Base-by-base conservation (phyloP, 345 rosid species). In the Boechera stricta region DNA sequence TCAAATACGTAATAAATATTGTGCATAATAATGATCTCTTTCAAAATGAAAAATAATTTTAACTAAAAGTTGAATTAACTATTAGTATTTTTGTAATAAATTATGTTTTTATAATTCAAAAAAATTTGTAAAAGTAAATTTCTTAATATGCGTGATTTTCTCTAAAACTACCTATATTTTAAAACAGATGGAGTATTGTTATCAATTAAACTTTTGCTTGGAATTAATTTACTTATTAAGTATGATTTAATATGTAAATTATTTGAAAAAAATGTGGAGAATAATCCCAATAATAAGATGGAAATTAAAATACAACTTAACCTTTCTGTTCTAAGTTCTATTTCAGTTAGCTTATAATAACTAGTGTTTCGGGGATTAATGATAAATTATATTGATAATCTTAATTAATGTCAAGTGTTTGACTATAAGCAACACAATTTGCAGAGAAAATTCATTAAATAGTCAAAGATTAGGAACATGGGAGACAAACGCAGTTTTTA, bases 381-480 rank as follows among this genome's bases (percentile, higher is more conserved):
- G 41, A 48, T 10, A 29, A 51, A 35, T 29, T 39, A 60, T 76
- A 49, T 18, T 51, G 28, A 51, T 47, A 66, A 47, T 45, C 32
- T 54, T 45, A 41, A 53, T 42, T 54, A 42, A 31, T 64, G 32
- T 42, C 3, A 32, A 71, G 36, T 77, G 45, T 70, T 77, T 55
- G 60, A 64, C 72, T 70, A 44, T 54, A 9, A 63, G 18, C 35
- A 56, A 32, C 72, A 77, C 41, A 33, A 45, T 56, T 18, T 5
- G 45, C 38, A 13, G 21, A 70, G 26, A 5, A 53, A 24, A 10
- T 61, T 32, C 0, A 36, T 67, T 59, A 32, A 41, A 5, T 57
- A 58, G 47, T 12, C 64, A 60, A 56, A 61, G 35, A 69, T 58
- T 73, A 58, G 10, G 72, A 72, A 73, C 71, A 67, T 73, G 82